Base-by-base conservation (phyloP, 2,329 filamentous ascomycete genomes). In the Colletotrichum lentis region DNA sequence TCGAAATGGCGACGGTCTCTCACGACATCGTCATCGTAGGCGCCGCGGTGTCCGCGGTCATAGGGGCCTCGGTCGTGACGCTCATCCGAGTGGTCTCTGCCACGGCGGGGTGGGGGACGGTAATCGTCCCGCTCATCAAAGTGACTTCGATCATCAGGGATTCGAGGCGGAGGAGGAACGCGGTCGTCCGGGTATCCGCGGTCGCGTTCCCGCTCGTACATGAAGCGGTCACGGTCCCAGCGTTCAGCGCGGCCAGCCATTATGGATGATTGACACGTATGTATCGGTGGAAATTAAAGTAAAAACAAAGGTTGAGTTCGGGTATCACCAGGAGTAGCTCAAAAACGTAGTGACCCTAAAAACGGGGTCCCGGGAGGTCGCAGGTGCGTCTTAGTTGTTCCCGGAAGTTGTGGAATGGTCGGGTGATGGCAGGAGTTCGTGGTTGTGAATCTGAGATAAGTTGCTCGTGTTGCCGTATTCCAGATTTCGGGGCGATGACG, bases 151-250 rank as follows among this genome's bases (percentile, higher is more conserved):
- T 87, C 85, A 67, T 86, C 83, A 66, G 81, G 82, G 57, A 81
- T 79, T n/a, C 59, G 71, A 27, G 52, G n/a, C 31, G 31, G 31
- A 35, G 31, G 31, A 35, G 31, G 31, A 59, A 39, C 16, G 37
- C 80, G 80, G 62, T 87, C 86, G 69, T 85, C 83, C 69, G 82
- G 80, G 74, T 85, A 87, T 50, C 49, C 43, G 60, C 87, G 82
- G 66, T 81, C 79, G 50, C 69, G 63, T 64, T 84, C 82, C 27
- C 76, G 75, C 73, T 83, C 82, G 62, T 75, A 74, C 43, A 75
- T 71, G 73, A 85, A 83, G 70, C 86, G 86, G 70, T 86, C 86
- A 54, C 81, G 81, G 73, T 89, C 86, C 85, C 85, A 89, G 72
- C 82, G 79, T 71, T 79, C 80, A 58, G 76, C 73, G 67, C 79